Evolutionary conservation across 768 basidiomycete species (phyloP).

Genomic region (Albatrellus ellisii): DNA sequence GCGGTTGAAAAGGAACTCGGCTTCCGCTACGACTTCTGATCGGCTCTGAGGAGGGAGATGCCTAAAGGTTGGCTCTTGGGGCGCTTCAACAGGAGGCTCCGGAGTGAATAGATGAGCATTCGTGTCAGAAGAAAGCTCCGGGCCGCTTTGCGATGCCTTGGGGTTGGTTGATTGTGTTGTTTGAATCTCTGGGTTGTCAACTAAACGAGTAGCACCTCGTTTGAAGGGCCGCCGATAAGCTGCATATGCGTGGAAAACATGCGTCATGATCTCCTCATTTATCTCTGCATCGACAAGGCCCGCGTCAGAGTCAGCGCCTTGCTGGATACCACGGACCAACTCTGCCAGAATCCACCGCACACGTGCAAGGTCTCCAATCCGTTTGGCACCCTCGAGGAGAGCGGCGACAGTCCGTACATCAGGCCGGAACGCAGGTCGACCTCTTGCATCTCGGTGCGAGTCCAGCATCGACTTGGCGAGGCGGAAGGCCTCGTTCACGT

Average conservation of each 20-base stretch:
- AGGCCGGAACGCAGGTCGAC: slow-evolving; percentile 43
- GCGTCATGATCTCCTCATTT: slow-evolving; percentile 64
- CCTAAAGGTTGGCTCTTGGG: slow-evolving; percentile 16
- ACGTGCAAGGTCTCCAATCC: slow-evolving; percentile 69
- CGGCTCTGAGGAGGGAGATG: slow-evolving; percentile 61
- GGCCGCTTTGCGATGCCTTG: neutral
- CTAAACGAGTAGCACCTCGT: slow-evolving; percentile 33
- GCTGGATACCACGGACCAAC: slow-evolving; percentile 34
- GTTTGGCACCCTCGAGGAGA: slow-evolving; percentile 81
- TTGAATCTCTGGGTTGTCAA: slow-evolving; percentile 10
- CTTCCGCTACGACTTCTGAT: slow-evolving; percentile 63
- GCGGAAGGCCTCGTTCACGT: slow-evolving; percentile 73
- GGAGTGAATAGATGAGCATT: no score
- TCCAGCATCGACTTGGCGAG: slow-evolving; percentile 83
- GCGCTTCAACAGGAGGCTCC: neutral
- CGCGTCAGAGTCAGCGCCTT: slow-evolving; percentile 13
- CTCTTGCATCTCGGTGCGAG: slow-evolving; percentile 50
- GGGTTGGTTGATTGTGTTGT: neutral
- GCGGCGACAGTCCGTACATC: slow-evolving; percentile 63
- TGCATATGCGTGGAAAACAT: slow-evolving; percentile 82
- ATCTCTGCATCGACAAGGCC: slow-evolving; percentile 25
- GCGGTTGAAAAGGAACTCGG: slow-evolving; percentile 45
- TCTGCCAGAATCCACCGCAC: slow-evolving; percentile 89
- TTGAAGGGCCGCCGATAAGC: slow-evolving; percentile 62
- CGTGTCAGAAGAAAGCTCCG: neutral